phyloP scores from a whole-genome alignment of 2,329 filamentous ascomycete species.

The Aspergillus transmontanensis region DNA sequence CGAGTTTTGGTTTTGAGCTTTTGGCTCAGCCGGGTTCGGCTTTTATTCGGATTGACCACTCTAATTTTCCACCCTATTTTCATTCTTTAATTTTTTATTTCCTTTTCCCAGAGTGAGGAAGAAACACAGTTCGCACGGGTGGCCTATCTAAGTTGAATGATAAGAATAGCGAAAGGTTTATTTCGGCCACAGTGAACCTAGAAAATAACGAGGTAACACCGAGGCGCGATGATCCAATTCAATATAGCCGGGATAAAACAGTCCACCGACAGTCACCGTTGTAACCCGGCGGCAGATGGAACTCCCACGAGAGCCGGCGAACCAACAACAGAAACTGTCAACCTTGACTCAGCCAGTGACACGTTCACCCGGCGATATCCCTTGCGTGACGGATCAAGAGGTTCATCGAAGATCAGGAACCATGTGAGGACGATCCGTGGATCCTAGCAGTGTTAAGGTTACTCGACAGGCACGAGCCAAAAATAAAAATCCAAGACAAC shows the following conservation, averaged over 20 bases:
- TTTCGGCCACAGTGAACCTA: neutral
- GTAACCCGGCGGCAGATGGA: neutral
- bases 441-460: constrained; percentile 11
- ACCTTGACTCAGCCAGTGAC: neutral
- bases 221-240: neutral
- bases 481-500: constrained; percentile 4
- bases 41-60: neutral
- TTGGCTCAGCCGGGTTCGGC: neutral
- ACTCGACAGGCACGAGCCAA: constrained; percentile 12
- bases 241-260: neutral
- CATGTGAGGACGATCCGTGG: constrained; percentile 18
- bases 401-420: constrained; percentile 9
- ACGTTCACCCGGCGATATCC: neutral
- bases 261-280: neutral
- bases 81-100: too few relatives aligned
- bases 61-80: neutral
- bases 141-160: neutral
- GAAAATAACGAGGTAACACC: neutral
- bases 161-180: neutral
- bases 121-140: neutral
- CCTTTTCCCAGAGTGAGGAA: neutral
- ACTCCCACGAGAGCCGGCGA: neutral
- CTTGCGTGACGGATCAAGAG: constrained; percentile 7
- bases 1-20: neutral
- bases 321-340: too few relatives aligned